phyloP scores from a whole-genome alignment of 306 rosid species.

The Mimosa pudica region DNA sequence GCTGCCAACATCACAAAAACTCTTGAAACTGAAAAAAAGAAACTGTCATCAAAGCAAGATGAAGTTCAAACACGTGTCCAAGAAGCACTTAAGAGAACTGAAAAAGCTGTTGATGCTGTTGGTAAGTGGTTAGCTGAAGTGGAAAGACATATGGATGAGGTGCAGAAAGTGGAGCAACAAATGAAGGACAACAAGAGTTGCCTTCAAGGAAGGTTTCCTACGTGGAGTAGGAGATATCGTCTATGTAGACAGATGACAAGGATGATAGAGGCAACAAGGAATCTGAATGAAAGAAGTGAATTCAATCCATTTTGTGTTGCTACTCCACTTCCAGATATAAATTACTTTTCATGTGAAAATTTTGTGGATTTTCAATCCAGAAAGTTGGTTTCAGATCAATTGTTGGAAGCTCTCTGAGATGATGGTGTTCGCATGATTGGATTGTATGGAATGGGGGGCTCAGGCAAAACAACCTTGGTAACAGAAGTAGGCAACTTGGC shows the following conservation, averaged over 20 bases:
- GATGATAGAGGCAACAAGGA: neutral
- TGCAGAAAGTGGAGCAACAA: neutral
- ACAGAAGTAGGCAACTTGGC: neutral
- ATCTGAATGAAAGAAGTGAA: neutral
- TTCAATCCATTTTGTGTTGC: neutral
- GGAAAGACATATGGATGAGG: neutral
- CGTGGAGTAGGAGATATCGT: neutral
- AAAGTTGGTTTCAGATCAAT: neutral
- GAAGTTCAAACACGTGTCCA: neutral
- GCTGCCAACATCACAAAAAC: neutral
- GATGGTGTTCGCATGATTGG: neutral
- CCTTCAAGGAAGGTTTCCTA: neutral
- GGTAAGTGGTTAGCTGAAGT: neutral
- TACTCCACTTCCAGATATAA: neutral
- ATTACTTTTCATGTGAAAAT: neutral
- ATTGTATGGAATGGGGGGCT: constrained; percentile 10
- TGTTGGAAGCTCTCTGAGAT: neutral
- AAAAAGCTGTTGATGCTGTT: neutral
- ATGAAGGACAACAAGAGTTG: neutral
- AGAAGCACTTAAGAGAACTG: neutral
- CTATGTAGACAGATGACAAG: neutral
- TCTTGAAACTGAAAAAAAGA: neutral
- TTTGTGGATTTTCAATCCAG: neutral
- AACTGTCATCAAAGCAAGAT: neutral
- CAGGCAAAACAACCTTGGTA: constrained; percentile 1